Conservation (phyloP, 108 stramenopile species). For the Seminavis robusta region DNA sequence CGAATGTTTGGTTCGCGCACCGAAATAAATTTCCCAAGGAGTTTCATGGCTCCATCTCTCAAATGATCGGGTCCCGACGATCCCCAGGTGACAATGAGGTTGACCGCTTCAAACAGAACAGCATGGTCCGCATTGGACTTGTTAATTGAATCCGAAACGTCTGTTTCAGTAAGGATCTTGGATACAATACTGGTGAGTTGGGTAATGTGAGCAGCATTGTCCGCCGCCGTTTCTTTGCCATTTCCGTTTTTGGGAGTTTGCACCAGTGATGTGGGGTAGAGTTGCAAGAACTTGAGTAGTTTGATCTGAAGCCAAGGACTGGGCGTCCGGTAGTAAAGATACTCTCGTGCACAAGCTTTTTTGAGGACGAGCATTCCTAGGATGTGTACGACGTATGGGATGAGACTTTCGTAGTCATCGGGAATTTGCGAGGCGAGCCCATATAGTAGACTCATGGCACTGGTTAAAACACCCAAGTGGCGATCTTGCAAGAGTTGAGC, state of each 20-base stretch:
- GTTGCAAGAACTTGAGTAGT: constrained; percentile 90
- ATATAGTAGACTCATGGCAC: constrained; percentile 84
- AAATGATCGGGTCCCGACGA: constrained; percentile 65
- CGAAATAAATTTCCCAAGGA: constrained; percentile 93
- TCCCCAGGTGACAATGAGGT: constrained; percentile 91
- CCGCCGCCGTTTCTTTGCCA: constrained; percentile 6
- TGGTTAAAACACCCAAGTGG: constrained; percentile 90
- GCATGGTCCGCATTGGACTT: constrained; percentile 97
- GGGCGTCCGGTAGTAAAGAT: constrained; percentile 95
- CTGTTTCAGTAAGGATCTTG: constrained; percentile 86
- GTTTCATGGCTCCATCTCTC: constrained; percentile 85
- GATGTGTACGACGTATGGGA: constrained; percentile 90
- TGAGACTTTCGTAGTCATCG: constrained; percentile 75
- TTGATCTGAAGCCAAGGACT: constrained; percentile 96
- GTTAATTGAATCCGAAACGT: constrained; percentile 94
- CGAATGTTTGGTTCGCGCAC: constrained; percentile 95
- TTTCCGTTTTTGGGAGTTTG: constrained; percentile 34
- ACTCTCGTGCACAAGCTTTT: constrained; percentile 81
- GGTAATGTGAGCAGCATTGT: constrained; percentile 52
- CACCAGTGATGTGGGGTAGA: constrained; percentile 76
- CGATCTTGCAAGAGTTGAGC: constrained; percentile 85
- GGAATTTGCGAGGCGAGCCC: constrained; percentile 79
- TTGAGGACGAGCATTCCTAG: constrained; percentile 86
- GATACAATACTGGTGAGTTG: constrained; percentile 84
- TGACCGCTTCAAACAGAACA: constrained; percentile 94